These are phyloP conservation scores for Serendipita vermifera DNA, from an alignment of 768 basidiomycete species.

Conservation along the genomic window DNA sequence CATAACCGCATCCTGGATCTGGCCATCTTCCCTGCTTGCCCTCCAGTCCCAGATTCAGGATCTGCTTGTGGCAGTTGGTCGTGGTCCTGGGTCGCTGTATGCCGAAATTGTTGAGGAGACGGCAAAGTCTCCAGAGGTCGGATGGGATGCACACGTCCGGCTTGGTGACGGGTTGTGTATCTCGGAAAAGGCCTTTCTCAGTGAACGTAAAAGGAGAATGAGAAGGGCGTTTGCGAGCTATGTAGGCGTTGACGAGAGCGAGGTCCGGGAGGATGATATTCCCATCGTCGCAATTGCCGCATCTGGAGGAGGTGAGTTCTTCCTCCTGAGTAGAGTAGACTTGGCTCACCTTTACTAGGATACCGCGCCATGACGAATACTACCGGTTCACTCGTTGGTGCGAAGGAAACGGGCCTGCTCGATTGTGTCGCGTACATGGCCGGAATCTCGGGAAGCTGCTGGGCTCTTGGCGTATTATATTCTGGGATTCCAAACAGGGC, in stretches of 20 bases:
- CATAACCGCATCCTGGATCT: conserved; percentile 16
- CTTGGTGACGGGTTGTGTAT: conserved; percentile 21
- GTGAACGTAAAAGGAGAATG: conserved; percentile 20
- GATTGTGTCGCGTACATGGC: conserved; percentile 22
- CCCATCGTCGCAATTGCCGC: conserved; percentile 23
- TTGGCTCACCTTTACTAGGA: conserved; percentile 11
- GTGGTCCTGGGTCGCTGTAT: conserved; percentile 19
- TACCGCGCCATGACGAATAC: conserved; percentile 24
- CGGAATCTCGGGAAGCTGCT: conserved; percentile 22
- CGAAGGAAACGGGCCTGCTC: conserved; percentile 19
- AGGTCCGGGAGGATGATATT: conserved; percentile 22
- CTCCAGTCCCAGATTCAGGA: conserved; percentile 15
- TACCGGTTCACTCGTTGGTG: conserved; percentile 18
- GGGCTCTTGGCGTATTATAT: conserved; percentile 21
- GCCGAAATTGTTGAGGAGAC: conserved; percentile 17
- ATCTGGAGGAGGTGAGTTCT: conserved; percentile 20
- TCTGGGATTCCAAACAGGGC: conserved; percentile 19
- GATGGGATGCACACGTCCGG: conserved; percentile 22
- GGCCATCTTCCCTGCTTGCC: conserved; percentile 13
- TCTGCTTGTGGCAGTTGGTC: conserved; percentile 16
- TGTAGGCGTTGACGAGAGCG: conserved; percentile 18
- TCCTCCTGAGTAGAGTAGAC: background rate
- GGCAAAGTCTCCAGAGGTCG: conserved; percentile 19
- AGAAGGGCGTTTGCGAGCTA: conserved; percentile 19
- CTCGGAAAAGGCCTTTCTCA: conserved; percentile 20